These are phyloP conservation scores for Colletotrichum sp. DNA, from an alignment of 2,329 filamentous ascomycete genomes.

Conservation along the genomic window DNA sequence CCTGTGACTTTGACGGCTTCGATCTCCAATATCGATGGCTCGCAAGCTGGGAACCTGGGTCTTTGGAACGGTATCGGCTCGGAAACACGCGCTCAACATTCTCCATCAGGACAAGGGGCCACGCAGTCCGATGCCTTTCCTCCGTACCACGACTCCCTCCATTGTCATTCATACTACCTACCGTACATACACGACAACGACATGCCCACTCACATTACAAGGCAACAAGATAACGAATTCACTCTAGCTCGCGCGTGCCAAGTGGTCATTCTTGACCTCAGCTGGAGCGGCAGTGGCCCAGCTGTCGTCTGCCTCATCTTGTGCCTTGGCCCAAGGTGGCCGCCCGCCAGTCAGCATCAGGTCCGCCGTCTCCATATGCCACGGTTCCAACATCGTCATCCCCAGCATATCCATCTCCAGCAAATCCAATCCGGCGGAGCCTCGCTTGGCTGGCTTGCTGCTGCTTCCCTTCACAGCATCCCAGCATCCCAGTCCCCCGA, in stretches of 20 bases:
- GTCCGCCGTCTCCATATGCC: not conserved
- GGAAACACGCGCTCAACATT: not conserved
- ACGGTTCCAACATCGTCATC: slow-evolving; percentile 1
- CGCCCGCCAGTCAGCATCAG: not conserved
- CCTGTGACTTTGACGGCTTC: not conserved
- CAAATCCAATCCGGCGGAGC: slow-evolving; percentile 1
- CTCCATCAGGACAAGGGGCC: not conserved
- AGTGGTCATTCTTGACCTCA: not conserved
- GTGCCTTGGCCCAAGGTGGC: not conserved
- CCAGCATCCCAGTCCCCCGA: not conserved
- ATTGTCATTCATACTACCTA: not conserved
- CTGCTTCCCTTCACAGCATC: not conserved
- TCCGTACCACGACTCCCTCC: not conserved
- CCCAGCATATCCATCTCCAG: not conserved
- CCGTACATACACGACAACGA: not conserved
- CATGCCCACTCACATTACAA: not conserved
- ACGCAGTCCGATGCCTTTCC: not conserved
- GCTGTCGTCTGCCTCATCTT: not conserved
- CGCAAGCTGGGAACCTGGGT: not conserved
- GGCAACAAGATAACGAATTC: not conserved
- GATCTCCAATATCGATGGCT: not conserved
- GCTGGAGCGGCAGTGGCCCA: not conserved
- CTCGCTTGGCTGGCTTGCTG: not conserved
- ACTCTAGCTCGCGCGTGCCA: not conserved
- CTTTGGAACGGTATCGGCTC: not conserved